Conservation (phyloP, 805 yeast genomes). For the Yarrowia porcina region DNA sequence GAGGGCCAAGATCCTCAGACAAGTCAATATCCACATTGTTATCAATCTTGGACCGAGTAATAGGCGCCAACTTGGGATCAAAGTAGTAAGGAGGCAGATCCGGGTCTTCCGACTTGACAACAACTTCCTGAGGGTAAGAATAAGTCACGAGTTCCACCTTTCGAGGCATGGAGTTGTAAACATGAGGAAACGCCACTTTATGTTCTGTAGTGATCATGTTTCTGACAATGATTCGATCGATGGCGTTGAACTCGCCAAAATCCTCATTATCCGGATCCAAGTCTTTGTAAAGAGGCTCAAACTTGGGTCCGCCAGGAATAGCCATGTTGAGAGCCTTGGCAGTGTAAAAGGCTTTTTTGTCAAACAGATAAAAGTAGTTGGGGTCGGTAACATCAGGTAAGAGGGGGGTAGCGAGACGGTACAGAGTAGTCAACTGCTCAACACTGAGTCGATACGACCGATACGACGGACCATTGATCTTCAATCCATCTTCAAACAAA, state of each 20-base stretch:
- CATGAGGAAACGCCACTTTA: conserved; percentile 77
- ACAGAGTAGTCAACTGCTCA: conserved; percentile 59
- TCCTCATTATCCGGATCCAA: conserved; percentile 65
- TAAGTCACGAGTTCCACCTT: conserved; percentile 62
- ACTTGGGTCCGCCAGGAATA: conserved; percentile 94
- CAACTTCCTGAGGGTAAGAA: conserved; percentile 58
- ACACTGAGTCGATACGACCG: conserved; percentile 64
- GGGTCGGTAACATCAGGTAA: conserved; percentile 55
- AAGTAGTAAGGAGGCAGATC: conserved; percentile 56
- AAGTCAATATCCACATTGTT: conserved; percentile 44
- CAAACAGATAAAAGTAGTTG: conserved; percentile 68
- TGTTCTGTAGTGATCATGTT: conserved; percentile 76
- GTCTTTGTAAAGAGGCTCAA: conserved; percentile 78
- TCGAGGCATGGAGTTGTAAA: conserved; percentile 75
- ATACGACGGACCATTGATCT: conserved; percentile 76
- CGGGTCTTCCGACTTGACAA: conserved; percentile 47
- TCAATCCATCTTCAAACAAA: conserved; percentile 51
- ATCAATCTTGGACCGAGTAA: conserved; percentile 35
- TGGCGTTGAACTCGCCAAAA: conserved; percentile 82
- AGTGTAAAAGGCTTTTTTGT: conserved; percentile 75
- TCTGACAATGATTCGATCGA: conserved; percentile 83
- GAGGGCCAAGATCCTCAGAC: conserved; percentile 41
- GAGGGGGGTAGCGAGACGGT: conserved; percentile 69
- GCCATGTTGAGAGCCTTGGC: conserved; percentile 87
- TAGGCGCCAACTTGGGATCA: conserved; percentile 55